Evolutionary conservation across 2,329 filamentous ascomycete genomes (phyloP), one percentile per base, ranked within the genome.

Genomic region (Arthrobotrys megalospora): DNA sequence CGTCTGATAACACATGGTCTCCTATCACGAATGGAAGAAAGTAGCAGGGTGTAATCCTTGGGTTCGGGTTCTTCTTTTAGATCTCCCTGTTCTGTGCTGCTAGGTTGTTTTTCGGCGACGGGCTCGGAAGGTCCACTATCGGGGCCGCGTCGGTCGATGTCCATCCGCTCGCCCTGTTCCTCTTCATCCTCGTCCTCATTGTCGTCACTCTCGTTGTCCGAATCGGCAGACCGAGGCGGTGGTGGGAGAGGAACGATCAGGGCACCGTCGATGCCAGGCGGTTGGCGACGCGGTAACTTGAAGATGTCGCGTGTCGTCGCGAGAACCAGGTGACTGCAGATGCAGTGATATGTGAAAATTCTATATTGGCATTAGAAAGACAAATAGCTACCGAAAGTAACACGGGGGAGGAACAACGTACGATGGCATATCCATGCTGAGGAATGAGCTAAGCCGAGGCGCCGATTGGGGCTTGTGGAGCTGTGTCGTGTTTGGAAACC

Each of bases 251-350:
- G 88, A 21, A 91, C 86, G 79, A 92, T 91, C 70, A 87, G 82
- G 0, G 89, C 87, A 19, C 83, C 83, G 82, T 92, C 90, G 55
- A 86, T 84, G 32, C 85, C 84, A n/a, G 85, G 85, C 6, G 82
- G 79, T 76, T 85, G 83, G 55, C 90, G 88, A 6, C 84, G 86
- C 0, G 89, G 89, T 10, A 91, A 86, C 0, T 84, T 80, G 32
- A 84, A 79, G 55, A 92, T 84, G 1, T 86, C 83, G 43, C 88
- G 87, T 0, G 88, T 89, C 52, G 86, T 90, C 21, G 89, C 87
- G 79, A 92, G 86, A 68, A 92, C 85, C 79, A 92, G 87, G 81
- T 90, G 87, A 53, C 86, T 89, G 86, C 91, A 92, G 53, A 83
- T 83, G 86, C 91, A 92, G 84, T 89, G 88, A 84, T 89, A 89